Evolutionary conservation across 2,329 filamentous ascomycete genomes (phyloP).

Genomic region (Claviceps sp.): DNA sequence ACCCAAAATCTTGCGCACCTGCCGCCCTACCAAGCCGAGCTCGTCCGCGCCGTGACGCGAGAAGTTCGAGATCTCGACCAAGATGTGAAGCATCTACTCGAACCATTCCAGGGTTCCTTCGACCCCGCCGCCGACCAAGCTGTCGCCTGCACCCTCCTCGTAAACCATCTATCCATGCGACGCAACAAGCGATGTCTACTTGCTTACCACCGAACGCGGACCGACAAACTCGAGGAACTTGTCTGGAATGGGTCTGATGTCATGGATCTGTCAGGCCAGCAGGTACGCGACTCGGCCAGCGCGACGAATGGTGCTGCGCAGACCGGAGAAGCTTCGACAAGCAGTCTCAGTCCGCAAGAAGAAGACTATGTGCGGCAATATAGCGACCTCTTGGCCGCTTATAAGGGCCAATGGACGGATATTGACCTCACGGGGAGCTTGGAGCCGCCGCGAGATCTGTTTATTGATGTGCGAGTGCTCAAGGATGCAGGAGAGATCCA

Average conservation of each 20-base stretch:
- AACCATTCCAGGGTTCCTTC: conserved; percentile 74
- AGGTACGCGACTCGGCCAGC: conserved; percentile 28
- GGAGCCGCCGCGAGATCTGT: conserved; percentile 87
- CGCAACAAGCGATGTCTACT: conserved; percentile 92
- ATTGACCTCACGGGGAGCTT: conserved; percentile 89
- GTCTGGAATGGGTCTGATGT: conserved; percentile 86
- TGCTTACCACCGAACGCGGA: conserved; percentile 82
- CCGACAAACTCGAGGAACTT: conserved; percentile 84
- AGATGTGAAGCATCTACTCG: conserved; percentile 66
- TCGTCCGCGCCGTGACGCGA: conserved; percentile 73
- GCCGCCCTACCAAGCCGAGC: conserved; percentile 83
- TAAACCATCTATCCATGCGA: conserved; percentile 90
- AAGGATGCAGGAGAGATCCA: conserved; percentile 98
- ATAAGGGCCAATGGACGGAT: conserved; percentile 97
- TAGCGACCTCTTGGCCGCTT: conserved; percentile 81
- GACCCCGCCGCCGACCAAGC: conserved; percentile 72
- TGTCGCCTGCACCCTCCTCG: conserved; percentile 75
- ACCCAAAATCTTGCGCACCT: conserved; percentile 76
- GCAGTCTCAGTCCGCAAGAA: conserved; percentile 84
- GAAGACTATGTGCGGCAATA: conserved; percentile 93
- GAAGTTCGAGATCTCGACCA: conserved; percentile 90
- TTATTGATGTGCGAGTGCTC: conserved; percentile 90
- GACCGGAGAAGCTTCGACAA: conserved; percentile 41
- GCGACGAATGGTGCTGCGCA: conserved; percentile 17
- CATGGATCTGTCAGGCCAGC: conserved; percentile 52